A percentile compares a stretch with the other conserved stretches of the same genome.
phyloP scores from a whole-genome alignment of 1,139 yeast genomes.

The Lodderomyces metapsilosis region DNA sequence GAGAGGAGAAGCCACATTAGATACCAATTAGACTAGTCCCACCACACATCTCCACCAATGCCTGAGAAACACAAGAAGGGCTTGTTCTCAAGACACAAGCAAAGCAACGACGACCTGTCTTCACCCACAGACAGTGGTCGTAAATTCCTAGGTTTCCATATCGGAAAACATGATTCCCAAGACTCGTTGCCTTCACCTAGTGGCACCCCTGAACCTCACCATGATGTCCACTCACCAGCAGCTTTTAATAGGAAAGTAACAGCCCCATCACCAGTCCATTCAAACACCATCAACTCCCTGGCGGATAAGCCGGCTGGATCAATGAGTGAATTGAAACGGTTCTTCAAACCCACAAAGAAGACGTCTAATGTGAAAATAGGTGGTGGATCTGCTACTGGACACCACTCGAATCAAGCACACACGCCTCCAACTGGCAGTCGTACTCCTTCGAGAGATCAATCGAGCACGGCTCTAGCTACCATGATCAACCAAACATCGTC shows the following conservation, averaged over 20 bases:
- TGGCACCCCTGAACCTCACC: constrained; percentile 27
- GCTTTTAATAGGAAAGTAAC: constrained; percentile 14
- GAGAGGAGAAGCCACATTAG: too few relatives aligned
- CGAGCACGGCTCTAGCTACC: constrained; percentile 42
- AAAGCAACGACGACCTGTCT: constrained; percentile 25
- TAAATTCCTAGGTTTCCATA: constrained; percentile 37
- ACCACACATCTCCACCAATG: constrained; percentile 27
- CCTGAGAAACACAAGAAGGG: constrained; percentile 49
- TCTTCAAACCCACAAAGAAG: constrained; percentile 42
- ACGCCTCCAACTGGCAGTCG: constrained; percentile 9
- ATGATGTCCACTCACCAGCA: constrained; percentile 9
- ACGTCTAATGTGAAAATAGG: constrained; percentile 13
- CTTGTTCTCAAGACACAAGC: constrained; percentile 35
- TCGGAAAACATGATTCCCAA: constrained; percentile 40
- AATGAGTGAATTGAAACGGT: constrained; percentile 42
- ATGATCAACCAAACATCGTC: constrained; percentile 46
- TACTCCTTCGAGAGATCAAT: constrained; percentile 32
- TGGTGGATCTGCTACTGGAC: constrained; percentile 1
- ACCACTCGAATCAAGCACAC: background rate
- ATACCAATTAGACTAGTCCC: background rate
- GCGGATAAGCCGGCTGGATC: constrained; percentile 21
- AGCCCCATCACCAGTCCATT: constrained; percentile 13
- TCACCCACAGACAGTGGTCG: too few relatives aligned
- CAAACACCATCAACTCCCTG: constrained; percentile 6
- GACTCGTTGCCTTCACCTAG: constrained; percentile 28